phyloP scores from a whole-genome alignment of 1,284 basidiomycete genomes.

The Lignosus rhinocerotis region DNA sequence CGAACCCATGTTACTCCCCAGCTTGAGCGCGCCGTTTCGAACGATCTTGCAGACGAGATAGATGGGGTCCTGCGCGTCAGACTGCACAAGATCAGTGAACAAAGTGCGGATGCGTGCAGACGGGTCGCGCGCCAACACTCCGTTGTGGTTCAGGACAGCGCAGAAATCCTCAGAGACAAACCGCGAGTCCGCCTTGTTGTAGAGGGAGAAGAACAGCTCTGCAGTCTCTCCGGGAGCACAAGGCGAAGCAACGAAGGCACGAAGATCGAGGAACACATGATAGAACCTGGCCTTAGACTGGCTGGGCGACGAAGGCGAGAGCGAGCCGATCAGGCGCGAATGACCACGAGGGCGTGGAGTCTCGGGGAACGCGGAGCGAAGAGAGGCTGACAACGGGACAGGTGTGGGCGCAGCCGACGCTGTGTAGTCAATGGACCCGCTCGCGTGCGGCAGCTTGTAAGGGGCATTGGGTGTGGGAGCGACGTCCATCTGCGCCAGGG shows the following conservation, averaged over 20 bases:
- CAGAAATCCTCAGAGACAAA: conserved; percentile 97
- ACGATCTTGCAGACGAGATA: conserved; percentile 92
- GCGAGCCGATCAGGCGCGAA: conserved; percentile 50
- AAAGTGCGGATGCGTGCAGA: conserved; percentile 75
- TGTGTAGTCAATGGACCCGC: conserved; percentile 38
- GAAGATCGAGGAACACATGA: conserved; percentile 87
- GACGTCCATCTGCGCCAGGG: conserved; percentile 79
- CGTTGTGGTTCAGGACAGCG: conserved; percentile 88
- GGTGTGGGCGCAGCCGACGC: conserved; percentile 37
- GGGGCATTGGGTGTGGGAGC: conserved; percentile 33
- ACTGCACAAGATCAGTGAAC: conserved; percentile 85
- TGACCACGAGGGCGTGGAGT: conserved; percentile 45
- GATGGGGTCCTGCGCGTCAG: conserved; percentile 83
- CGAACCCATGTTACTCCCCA: conserved; percentile 56
- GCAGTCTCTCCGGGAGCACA: conserved; percentile 90
- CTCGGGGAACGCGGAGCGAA: conserved; percentile 67
- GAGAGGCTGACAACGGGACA: conserved; percentile 53
- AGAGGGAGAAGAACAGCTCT: conserved; percentile 94
- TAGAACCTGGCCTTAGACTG: conserved; percentile 72
- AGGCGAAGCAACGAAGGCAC: conserved; percentile 88
- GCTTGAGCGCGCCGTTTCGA: conserved; percentile 84
- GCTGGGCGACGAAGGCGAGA: conserved; percentile 32
- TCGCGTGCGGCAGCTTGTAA: conserved; percentile 28
- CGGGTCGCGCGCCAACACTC: conserved; percentile 78
- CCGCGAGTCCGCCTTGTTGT: conserved; percentile 79